Percentiles rank a stretch among this genome's conserved stretches.
Conservation (phyloP, 768 basidiomycete genomes). For the Tulasnella calospora region DNA sequence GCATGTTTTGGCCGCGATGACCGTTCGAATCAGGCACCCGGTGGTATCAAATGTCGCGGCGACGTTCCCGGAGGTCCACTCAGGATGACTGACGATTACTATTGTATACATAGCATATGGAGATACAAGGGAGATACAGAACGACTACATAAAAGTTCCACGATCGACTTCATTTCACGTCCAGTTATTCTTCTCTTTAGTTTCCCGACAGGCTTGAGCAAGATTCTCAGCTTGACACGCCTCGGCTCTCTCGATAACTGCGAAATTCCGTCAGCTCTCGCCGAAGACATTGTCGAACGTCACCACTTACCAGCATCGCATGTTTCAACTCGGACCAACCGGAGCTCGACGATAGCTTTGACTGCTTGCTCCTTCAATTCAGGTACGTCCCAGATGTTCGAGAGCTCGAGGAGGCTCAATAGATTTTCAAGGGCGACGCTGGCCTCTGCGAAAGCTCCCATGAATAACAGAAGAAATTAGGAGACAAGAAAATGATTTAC, state of each 20-base stretch:
- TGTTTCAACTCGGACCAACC: not conserved
- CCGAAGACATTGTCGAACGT: not conserved
- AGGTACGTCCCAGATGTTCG: conserved; percentile 1
- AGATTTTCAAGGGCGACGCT: not conserved
- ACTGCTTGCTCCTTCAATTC: not conserved
- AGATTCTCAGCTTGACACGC: conserved; percentile 9
- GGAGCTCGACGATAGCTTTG: conserved; percentile 6
- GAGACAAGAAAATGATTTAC: not conserved
- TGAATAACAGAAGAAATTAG: not conserved
- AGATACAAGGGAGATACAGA: not conserved
- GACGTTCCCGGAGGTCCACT: no score
- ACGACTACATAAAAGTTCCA: not conserved
- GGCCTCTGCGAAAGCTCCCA: not conserved
- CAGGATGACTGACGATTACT: no score
- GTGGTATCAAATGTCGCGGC: not conserved
- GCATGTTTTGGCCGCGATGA: no score
- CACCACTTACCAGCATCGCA: not conserved
- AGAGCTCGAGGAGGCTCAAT: conserved; percentile 3
- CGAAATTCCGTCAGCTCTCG: not conserved
- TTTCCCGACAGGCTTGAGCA: conserved; percentile 1
- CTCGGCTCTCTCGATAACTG: not conserved
- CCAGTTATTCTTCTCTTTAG: conserved; percentile 1
- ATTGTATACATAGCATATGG: not conserved
- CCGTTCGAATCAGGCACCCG: no score
- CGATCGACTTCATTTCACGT: not conserved